phyloP scores from a whole-genome alignment of 83 land plant genomes.

The Thuja plicata region DNA sequence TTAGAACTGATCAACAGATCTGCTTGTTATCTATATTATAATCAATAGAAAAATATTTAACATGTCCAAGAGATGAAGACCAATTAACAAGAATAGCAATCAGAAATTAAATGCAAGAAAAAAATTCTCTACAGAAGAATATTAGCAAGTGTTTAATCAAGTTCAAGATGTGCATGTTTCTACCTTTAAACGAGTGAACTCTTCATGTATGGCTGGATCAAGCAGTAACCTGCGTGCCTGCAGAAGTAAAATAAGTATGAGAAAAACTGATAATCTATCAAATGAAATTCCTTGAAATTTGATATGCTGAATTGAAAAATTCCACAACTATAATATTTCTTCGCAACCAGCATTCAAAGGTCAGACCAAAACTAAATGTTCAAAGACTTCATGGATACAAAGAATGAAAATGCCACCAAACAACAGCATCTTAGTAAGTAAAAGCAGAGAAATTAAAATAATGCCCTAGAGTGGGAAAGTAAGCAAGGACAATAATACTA shows the following conservation, averaged over 20 bases:
- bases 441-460: background rate
- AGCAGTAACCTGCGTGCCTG: constrained; percentile 88
- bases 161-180: background rate
- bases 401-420: background rate
- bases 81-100: background rate
- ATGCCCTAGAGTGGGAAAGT: background rate
- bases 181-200: constrained; percentile 95
- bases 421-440: background rate
- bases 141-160: background rate
- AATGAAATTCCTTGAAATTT: background rate
- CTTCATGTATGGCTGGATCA: constrained; percentile 99
- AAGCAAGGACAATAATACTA: background rate
- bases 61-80: background rate
- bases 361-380: background rate
- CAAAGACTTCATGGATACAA: background rate
- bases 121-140: background rate
- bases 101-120: background rate
- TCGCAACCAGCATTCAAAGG: too few relatives aligned
- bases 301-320: too few relatives aligned
- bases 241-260: background rate
- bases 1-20: too few relatives aligned
- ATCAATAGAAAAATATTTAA: background rate
- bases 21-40: too few relatives aligned
- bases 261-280: background rate
- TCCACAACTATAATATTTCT: too few relatives aligned